These are phyloP conservation scores for Tympanopsis confertula DNA, from an alignment of 2,329 filamentous ascomycete species.

Conservation along the genomic window DNA sequence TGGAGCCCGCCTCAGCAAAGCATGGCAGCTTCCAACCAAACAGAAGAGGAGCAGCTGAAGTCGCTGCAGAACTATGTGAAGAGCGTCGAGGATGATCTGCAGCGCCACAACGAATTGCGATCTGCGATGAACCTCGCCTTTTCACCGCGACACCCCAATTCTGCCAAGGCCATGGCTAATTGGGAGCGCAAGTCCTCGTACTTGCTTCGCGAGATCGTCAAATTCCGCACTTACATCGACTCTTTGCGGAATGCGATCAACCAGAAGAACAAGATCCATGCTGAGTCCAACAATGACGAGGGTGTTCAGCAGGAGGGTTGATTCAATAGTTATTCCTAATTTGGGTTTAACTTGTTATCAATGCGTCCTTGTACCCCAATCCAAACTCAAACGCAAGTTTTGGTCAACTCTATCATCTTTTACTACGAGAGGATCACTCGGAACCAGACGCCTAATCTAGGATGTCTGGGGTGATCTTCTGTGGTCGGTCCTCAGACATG, in stretches of 20 bases:
- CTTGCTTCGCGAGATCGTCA: constrained; percentile 84
- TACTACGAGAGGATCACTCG: too few relatives aligned
- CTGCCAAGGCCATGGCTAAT: constrained; percentile 77
- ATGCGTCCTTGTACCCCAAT: too few relatives aligned
- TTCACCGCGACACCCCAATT: constrained; percentile 71
- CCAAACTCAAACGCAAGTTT: too few relatives aligned
- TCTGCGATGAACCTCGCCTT: constrained; percentile 82
- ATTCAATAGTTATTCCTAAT: too few relatives aligned
- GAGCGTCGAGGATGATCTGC: constrained; percentile 74
- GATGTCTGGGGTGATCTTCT: too few relatives aligned
- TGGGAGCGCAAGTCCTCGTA: constrained; percentile 96
- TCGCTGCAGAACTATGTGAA: constrained; percentile 69
- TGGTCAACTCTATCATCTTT: too few relatives aligned
- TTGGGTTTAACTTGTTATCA: too few relatives aligned
- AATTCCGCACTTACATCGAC: constrained; percentile 92
- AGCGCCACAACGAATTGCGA: constrained; percentile 78
- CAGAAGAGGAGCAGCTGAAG: constrained; percentile 71
- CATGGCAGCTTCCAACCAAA: constrained; percentile 69
- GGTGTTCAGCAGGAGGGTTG: too few relatives aligned
- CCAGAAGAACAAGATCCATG: constrained; percentile 61
- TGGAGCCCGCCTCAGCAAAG: constrained; percentile 85
- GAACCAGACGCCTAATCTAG: too few relatives aligned
- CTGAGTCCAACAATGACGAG: too few relatives aligned
- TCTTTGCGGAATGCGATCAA: constrained; percentile 60
- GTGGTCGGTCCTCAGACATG: too few relatives aligned